These are phyloP conservation scores for Claviceps purpurea DNA, from an alignment of 2,329 filamentous ascomycete genomes.

Conservation along the genomic window DNA sequence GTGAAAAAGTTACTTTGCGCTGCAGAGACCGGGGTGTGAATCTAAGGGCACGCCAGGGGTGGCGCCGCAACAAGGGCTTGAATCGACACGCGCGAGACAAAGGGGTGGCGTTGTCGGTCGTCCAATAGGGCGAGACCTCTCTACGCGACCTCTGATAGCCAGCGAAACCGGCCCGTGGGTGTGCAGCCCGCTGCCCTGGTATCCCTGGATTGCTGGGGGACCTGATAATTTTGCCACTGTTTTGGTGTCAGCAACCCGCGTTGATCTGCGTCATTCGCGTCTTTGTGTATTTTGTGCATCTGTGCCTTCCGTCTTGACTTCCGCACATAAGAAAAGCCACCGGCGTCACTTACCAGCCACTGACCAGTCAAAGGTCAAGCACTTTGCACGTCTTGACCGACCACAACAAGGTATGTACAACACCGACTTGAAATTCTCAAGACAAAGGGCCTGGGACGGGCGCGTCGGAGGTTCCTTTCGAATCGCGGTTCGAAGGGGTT, in stretches of 20 bases:
- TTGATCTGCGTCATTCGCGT: background rate
- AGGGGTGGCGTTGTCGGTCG: background rate
- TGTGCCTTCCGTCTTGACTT: background rate
- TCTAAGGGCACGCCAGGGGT: background rate
- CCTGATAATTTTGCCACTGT: background rate
- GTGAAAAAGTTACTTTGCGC: background rate
- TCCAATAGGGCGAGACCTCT: conserved; percentile 3
- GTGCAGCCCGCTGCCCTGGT: background rate
- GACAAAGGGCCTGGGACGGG: too few relatives aligned
- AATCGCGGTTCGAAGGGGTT: background rate
- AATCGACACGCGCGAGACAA: too few relatives aligned
- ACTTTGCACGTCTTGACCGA: too few relatives aligned
- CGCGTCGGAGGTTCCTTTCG: too few relatives aligned
- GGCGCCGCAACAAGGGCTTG: background rate
- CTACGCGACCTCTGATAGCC: conserved; percentile 3
- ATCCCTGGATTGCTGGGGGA: background rate
- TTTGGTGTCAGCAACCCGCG: background rate
- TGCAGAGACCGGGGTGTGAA: background rate
- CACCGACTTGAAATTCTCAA: too few relatives aligned
- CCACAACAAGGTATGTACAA: too few relatives aligned
- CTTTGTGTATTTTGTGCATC: background rate
- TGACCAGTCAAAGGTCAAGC: too few relatives aligned
- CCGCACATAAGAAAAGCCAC: too few relatives aligned
- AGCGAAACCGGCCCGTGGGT: conserved; percentile 13
- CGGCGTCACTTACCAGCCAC: too few relatives aligned